Percentiles rank a stretch among this genome's conserved stretches.
Conservation (phyloP, 108 stramenopile species). For the Fragilariopsis cylindrus region DNA sequence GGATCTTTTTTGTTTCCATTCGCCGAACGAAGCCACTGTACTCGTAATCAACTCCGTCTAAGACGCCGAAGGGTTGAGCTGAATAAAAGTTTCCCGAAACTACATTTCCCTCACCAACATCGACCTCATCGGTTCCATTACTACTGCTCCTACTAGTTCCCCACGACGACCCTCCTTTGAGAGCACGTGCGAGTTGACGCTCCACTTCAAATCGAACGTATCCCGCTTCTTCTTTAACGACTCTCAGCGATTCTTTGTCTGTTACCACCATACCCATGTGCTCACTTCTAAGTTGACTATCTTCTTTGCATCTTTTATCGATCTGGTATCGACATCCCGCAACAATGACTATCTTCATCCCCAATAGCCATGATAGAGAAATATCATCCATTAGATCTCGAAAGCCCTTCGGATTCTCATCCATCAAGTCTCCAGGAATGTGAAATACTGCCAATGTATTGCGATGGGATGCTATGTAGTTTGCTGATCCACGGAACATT, state of each 20-base stretch:
- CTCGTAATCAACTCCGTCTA: slow-evolving; percentile 82
- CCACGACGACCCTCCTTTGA: slow-evolving; percentile 54
- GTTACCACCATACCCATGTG: slow-evolving; percentile 81
- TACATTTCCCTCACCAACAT: slow-evolving; percentile 67
- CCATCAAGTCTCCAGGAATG: slow-evolving; percentile 81
- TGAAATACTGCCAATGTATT: slow-evolving; percentile 88
- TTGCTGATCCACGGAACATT: slow-evolving; percentile 92
- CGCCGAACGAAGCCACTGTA: slow-evolving; percentile 89
- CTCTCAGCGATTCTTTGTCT: slow-evolving; percentile 73
- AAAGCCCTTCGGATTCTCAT: slow-evolving; percentile 55
- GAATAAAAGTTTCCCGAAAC: slow-evolving; percentile 88
- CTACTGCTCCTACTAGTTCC: slow-evolving; percentile 34
- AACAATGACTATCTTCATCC: slow-evolving; percentile 87
- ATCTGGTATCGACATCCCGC: slow-evolving; percentile 77
- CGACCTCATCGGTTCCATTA: slow-evolving; percentile 19
- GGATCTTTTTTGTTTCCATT: slow-evolving; percentile 88
- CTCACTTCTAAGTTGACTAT: slow-evolving; percentile 29
- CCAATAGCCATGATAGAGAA: slow-evolving; percentile 88
- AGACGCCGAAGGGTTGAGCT: slow-evolving; percentile 84
- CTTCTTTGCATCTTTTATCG: slow-evolving; percentile 54
- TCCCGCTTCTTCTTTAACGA: slow-evolving; percentile 94
- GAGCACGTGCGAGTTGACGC: slow-evolving; percentile 77
- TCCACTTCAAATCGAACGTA: slow-evolving; percentile 96
- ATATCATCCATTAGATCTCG: slow-evolving; percentile 91
- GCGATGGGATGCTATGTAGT: slow-evolving; percentile 94